These are phyloP conservation scores for Cutaneotrichosporon dermatis DNA, from an alignment of 1,284 basidiomycete species.

Conservation along the genomic window DNA sequence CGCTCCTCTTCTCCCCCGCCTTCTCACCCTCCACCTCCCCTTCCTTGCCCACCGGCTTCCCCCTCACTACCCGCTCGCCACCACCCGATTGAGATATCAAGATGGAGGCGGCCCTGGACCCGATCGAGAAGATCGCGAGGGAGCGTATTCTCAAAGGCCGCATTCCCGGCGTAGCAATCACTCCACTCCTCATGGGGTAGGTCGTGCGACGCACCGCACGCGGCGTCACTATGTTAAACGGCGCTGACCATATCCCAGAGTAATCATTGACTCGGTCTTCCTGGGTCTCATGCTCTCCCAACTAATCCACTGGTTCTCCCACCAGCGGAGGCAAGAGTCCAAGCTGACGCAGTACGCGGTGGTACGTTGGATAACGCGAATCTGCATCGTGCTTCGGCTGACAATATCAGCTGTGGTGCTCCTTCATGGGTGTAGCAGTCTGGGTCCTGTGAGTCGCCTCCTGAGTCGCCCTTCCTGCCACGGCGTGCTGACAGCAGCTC, in stretches of 20 bases:
- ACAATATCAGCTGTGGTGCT: neutral
- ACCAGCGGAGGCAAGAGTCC: conserved; percentile 11
- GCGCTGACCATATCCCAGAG: conserved; percentile 1
- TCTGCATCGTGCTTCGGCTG: neutral
- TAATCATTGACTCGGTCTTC: conserved; percentile 15
- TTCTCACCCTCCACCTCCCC: neutral
- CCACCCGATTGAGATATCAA: neutral
- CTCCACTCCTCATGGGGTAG: conserved; percentile 18
- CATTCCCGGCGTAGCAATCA: neutral
- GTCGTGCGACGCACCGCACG: neutral
- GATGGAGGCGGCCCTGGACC: neutral
- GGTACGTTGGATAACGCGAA: conserved; percentile 6
- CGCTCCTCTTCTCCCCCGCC: neutral
- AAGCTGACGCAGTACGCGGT: conserved; percentile 3
- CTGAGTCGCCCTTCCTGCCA: neutral
- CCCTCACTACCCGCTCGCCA: no score
- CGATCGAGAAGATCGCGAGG: neutral
- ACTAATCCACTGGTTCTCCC: conserved; percentile 12
- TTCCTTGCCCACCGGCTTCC: neutral
- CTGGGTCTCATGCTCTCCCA: conserved; percentile 11
- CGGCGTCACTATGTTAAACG: no score
- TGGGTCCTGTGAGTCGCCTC: conserved; percentile 4
- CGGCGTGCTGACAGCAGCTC: neutral
- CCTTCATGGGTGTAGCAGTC: neutral
- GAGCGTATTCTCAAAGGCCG: neutral